Base-by-base conservation (phyloP, 148 eudicot genomes). In the Drosera capensis region DNA sequence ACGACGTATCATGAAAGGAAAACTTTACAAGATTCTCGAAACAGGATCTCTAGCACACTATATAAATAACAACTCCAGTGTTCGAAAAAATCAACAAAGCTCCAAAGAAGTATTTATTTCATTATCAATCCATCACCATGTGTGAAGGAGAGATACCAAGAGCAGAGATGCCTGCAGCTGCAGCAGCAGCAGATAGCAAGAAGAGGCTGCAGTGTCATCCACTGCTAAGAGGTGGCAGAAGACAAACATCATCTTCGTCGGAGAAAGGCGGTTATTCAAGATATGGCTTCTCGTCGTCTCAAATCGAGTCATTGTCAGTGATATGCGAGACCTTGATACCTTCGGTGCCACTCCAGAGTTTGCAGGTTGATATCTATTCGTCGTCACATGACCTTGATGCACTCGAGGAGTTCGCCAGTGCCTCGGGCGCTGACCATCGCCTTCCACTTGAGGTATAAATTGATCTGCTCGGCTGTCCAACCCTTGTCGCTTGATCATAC, bases 241-340 rank as follows among this genome's bases (percentile, higher is more conserved):
- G 40, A 14, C n/a, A n/a, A n/a, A n/a, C n/a, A n/a, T n/a, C n/a
- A n/a, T n/a, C n/a, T n/a, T n/a, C n/a, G n/a, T 16, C 1, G 26
- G 26, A 19, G 3, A 34, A 34, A 4, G 38, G 3, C n/a, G n/a
- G n/a, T 15, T 5, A 13, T 34, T 55, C 52, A 38, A 71, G 22
- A 51, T 82, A 85, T 72, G 86, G 86, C 9, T 80, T 77, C 40
- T 71, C 86, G 18, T 30, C 75, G 1, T 62, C 77, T 13, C 84
- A 86, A 55, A 67, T 86, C 48, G 75, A 67, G 58, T 35, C 75
- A 21, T 39, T 82, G 26, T 45, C 75, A 20, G 65, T 79, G 46
- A 55, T 81, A 7, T 73, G 79, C 58, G 77, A 76, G 51, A 57
- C 82, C 38, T 34, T 86, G 40, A 55, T 86, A 30, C 96, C 96